A percentile compares a stretch with the other conserved stretches of the same genome.
These are phyloP conservation scores for Ophiostoma sp. DNA, from an alignment of 2,329 filamentous ascomycete genomes.

Conservation along the genomic window DNA sequence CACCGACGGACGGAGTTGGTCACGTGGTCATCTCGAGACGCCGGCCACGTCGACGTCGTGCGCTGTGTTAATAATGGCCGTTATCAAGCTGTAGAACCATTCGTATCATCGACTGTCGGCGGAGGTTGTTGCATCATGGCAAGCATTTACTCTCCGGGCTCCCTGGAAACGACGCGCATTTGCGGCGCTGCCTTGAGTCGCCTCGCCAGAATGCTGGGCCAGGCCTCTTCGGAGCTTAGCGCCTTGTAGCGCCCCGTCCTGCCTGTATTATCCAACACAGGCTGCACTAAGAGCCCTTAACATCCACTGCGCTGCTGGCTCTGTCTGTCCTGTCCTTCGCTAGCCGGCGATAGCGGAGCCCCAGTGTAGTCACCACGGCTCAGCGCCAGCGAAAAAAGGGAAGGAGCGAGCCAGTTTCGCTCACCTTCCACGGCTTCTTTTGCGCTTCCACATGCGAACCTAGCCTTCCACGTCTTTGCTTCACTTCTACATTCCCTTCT, in stretches of 20 bases:
- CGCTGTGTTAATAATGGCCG: not conserved
- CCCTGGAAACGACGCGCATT: not conserved
- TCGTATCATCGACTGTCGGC: not conserved
- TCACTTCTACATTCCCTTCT: not conserved
- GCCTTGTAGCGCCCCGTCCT: conserved; percentile 17
- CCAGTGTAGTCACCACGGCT: conserved; percentile 17
- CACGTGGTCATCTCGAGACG: not conserved
- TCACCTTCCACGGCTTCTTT: conserved; percentile 23
- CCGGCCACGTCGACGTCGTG: not conserved
- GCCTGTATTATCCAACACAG: conserved; percentile 26
- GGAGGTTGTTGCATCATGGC: not conserved
- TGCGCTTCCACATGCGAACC: conserved; percentile 20
- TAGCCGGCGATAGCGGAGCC: conserved; percentile 26
- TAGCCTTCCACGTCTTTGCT: not conserved
- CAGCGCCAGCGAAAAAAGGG: conserved; percentile 17
- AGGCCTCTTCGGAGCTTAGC: conserved; percentile 18
- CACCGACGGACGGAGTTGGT: not conserved
- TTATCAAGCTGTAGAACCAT: not conserved
- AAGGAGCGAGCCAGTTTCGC: conserved; percentile 22
- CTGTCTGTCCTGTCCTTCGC: not conserved
- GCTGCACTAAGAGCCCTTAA: not conserved
- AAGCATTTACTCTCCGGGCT: not conserved
- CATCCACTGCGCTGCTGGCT: not conserved
- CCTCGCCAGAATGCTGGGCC: not conserved
- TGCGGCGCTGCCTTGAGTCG: conserved; percentile 7